A percentile compares a stretch with the other conserved stretches of the same genome.
phyloP scores from a whole-genome alignment of 345 rosid genomes.

The Salix udensis region DNA sequence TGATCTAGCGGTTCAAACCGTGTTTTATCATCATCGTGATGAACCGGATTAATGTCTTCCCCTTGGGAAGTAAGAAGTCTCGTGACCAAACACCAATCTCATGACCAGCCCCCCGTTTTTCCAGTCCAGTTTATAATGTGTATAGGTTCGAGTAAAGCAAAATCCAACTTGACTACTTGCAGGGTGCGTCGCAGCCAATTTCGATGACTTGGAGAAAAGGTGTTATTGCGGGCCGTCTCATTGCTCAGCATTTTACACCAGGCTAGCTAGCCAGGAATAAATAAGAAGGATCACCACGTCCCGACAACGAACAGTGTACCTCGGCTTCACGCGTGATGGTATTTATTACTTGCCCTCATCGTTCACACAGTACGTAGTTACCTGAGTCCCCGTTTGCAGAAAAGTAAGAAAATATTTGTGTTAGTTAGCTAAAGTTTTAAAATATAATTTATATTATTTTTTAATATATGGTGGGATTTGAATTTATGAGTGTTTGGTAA shows the following conservation, averaged over 20 bases:
- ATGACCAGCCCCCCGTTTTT: neutral
- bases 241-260: neutral
- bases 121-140: neutral
- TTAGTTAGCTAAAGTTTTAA: too few species aligned
- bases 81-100: neutral
- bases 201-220: neutral
- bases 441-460: too few species aligned
- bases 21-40: too few species aligned
- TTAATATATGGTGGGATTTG: too few species aligned
- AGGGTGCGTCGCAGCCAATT: neutral
- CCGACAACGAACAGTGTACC: too few species aligned
- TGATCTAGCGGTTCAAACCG: too few species aligned
- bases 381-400: neutral
- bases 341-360: neutral
- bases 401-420: too few species aligned
- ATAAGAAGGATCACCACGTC: too few species aligned
- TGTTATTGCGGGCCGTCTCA: too few species aligned
- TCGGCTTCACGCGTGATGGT: neutral
- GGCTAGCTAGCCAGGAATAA: too few species aligned
- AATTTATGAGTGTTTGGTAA: rapidly evolving
- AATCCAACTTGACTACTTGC: neutral
- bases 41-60: too few species aligned
- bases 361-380: neutral
- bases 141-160: neutral
- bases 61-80: neutral